A percentile compares a stretch with the other conserved stretches of the same genome.
Evolutionary conservation across 305 asterid species (phyloP).

Genomic region (Rubia peregrina): DNA sequence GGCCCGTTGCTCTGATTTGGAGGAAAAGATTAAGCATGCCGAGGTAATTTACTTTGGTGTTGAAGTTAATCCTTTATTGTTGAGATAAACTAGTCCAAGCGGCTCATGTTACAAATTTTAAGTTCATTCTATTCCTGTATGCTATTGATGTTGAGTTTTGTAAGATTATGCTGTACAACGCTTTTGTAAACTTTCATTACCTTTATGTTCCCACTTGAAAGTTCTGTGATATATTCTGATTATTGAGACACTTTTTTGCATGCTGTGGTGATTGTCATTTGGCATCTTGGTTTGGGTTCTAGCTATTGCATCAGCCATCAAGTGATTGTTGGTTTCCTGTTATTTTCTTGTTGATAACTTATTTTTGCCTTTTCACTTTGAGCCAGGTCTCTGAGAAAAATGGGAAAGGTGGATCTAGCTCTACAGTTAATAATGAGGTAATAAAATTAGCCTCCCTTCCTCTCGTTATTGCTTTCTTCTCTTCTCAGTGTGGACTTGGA

Average conservation of each 20-base stretch:
- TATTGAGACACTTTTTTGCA: neutral
- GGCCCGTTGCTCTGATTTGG: conserved; percentile 70
- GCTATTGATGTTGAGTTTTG: too few species aligned
- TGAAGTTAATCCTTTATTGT: neutral
- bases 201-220: neutral
- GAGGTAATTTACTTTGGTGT: conserved; percentile 36
- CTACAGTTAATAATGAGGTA: conserved; percentile 50
- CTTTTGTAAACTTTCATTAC: neutral
- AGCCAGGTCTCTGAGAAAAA: conserved; percentile 46
- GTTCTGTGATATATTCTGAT: neutral
- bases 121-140: neutral
- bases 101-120: neutral
- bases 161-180: too few species aligned
- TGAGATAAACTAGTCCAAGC: too few species aligned
- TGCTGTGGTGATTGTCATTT: neutral
- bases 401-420: conserved; percentile 37
- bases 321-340: neutral
- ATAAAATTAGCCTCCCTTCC: neutral
- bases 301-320: neutral
- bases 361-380: conserved; percentile 4
- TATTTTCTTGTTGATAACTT: neutral
- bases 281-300: neutral
- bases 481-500: neutral
- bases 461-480: neutral
- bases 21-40: conserved; percentile 41